phyloP scores from a whole-genome alignment of 2,329 filamentous ascomycete species.

The Sclerotiophoma versabilis region DNA sequence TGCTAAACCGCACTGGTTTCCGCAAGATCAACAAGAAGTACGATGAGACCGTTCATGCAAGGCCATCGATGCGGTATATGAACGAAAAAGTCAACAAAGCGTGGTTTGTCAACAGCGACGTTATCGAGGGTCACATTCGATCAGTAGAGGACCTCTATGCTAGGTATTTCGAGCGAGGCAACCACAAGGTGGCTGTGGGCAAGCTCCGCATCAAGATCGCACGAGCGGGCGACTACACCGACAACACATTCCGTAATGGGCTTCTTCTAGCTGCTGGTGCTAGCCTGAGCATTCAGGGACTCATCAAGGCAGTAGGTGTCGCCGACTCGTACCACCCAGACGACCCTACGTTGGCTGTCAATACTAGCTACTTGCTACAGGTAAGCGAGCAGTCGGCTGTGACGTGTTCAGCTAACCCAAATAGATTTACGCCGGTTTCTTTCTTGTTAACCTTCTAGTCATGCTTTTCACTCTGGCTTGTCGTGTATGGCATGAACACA shows the following conservation, averaged over 20 bases:
- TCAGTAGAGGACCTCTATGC: constrained; percentile 91
- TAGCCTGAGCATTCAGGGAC: constrained; percentile 54
- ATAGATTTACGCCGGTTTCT: constrained; percentile 90
- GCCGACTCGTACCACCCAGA: constrained; percentile 28
- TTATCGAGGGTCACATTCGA: constrained; percentile 80
- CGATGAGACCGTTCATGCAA: constrained; percentile 85
- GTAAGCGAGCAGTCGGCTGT: constrained; percentile 41
- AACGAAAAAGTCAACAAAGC: constrained; percentile 88
- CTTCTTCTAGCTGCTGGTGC: constrained; percentile 51
- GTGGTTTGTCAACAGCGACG: constrained; percentile 89
- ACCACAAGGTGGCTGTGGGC: constrained; percentile 86
- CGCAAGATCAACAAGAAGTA: constrained; percentile 99
- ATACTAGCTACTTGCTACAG: constrained; percentile 67
- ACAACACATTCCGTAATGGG: constrained; percentile 66
- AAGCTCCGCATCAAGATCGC: constrained; percentile 79
- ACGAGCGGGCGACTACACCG: constrained; percentile 65
- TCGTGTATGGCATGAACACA: constrained; percentile 79
- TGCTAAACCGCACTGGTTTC: constrained; percentile 91
- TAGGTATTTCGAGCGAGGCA: constrained; percentile 91
- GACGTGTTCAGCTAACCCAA: constrained; percentile 40
- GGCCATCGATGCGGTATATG: constrained; percentile 81
- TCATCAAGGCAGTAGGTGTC: constrained; percentile 49
- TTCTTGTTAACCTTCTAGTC: constrained; percentile 81
- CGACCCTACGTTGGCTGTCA: constrained; percentile 31
- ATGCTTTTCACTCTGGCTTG: constrained; percentile 86